These are phyloP conservation scores for Cercospora canescens DNA, from an alignment of 2,329 filamentous ascomycete species.

Conservation along the genomic window DNA sequence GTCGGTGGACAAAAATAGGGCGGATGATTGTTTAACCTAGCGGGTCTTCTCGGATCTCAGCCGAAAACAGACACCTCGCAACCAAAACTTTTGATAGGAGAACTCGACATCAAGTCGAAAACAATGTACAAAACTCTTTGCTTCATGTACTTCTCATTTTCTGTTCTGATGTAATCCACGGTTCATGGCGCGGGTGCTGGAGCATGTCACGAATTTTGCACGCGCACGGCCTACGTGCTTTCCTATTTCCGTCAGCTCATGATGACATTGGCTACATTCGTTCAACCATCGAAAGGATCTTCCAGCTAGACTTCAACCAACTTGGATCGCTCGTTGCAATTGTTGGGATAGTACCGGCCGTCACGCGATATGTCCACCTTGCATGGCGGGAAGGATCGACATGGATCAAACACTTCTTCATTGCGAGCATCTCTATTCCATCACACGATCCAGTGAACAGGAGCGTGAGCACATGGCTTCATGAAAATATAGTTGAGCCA, in stretches of 20 bases:
- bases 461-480: conserved; percentile 28
- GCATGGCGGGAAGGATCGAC: conserved; percentile 24
- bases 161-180: conserved; percentile 6
- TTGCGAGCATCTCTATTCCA: conserved; percentile 27
- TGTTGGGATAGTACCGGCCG: conserved; percentile 24
- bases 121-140: conserved; percentile 1
- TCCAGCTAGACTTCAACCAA: conserved; percentile 27
- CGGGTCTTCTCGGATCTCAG: neutral
- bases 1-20: neutral
- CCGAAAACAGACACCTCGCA: neutral
- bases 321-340: conserved; percentile 28
- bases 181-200: conserved; percentile 7
- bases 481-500: conserved; percentile 27
- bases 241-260: conserved; percentile 10
- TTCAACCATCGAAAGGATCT: conserved; percentile 17
- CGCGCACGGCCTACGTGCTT: conserved; percentile 22
- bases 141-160: conserved; percentile 2
- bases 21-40: conserved; percentile 3
- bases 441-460: conserved; percentile 27
- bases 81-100: conserved; percentile 14
- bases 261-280: conserved; percentile 20
- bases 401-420: conserved; percentile 27
- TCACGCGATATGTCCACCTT: conserved; percentile 17
- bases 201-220: conserved; percentile 23
- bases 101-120: neutral